A percentile compares a stretch with the other conserved stretches of the same genome.
Conservation (phyloP, 2,329 filamentous ascomycete species). For the Coleophoma crateriformis region DNA sequence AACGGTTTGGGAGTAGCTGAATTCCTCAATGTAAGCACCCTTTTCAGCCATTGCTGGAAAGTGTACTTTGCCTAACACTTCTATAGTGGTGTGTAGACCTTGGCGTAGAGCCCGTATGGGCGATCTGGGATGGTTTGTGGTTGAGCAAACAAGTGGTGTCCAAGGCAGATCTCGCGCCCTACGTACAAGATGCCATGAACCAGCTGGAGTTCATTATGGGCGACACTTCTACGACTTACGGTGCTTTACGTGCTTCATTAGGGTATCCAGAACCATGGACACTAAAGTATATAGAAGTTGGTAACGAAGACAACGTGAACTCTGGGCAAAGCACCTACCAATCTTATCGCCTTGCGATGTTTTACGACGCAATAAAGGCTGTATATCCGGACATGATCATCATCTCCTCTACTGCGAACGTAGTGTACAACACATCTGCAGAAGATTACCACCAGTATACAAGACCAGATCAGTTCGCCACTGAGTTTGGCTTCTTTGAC, state of each 20-base stretch:
- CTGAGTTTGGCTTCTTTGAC: conserved; percentile 5
- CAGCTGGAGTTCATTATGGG: conserved; percentile 48
- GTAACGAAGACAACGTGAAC: conserved; percentile 44
- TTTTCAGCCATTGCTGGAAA: background rate
- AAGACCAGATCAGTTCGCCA: conserved; percentile 3
- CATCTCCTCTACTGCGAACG: conserved; percentile 24
- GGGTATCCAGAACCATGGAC: conserved; percentile 44
- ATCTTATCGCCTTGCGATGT: conserved; percentile 37
- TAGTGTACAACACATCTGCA: background rate
- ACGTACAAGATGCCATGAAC: conserved; percentile 41
- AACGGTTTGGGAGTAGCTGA: conserved; percentile 46
- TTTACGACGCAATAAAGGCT: conserved; percentile 39
- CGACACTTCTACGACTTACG: conserved; percentile 35
- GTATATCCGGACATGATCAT: conserved; percentile 36
- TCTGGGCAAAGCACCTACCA: conserved; percentile 29
- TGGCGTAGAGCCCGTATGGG: conserved; percentile 38
- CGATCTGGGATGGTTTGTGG: conserved; percentile 40
- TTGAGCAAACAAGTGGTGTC: conserved; percentile 34
- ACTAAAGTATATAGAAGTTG: conserved; percentile 41
- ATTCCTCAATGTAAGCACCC: conserved; percentile 31
- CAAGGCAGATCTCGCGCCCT: conserved; percentile 36
- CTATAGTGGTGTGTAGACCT: conserved; percentile 39
- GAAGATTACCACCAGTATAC: conserved; percentile 6
- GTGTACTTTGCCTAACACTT: background rate
- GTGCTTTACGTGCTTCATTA: conserved; percentile 39